These are phyloP conservation scores for Sphaerosporella brunnea DNA, from an alignment of 495 filamentous ascomycete genomes.

Conservation along the genomic window DNA sequence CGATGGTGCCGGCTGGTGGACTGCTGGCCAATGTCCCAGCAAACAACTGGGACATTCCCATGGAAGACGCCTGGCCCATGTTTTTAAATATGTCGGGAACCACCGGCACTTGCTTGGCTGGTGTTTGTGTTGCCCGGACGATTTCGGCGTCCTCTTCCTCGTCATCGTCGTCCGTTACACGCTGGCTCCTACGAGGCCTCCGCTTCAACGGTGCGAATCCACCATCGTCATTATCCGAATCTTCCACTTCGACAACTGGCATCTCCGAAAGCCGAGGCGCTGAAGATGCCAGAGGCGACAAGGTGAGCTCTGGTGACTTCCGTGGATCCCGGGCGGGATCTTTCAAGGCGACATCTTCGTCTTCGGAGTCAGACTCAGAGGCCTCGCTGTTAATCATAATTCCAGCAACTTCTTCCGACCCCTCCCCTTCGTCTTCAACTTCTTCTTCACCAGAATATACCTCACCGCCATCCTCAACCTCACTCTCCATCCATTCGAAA, in stretches of 20 bases:
- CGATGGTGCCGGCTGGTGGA: not conserved
- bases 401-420: constrained; percentile 26
- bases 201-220: constrained; percentile 17
- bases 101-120: constrained; percentile 4
- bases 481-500: constrained; percentile 35
- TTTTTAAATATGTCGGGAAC: constrained; percentile 21
- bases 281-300: constrained; percentile 2
- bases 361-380: constrained; percentile 45
- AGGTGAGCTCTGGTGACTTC: constrained; percentile 29
- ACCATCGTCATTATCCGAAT: constrained; percentile 26
- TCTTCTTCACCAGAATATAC: constrained; percentile 33
- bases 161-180: constrained; percentile 40
- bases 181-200: constrained; percentile 28
- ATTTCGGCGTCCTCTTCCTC: constrained; percentile 56
- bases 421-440: constrained; percentile 26
- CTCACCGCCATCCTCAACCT: constrained; percentile 24
- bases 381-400: constrained; percentile 49
- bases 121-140: not conserved
- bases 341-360: constrained; percentile 33
- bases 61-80: constrained; percentile 7
- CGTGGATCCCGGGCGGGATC: too few species aligned
- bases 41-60: constrained; percentile 24
- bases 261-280: constrained; percentile 23
- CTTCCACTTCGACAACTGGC: constrained; percentile 26
- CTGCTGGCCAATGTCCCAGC: constrained; percentile 12